Evolutionary conservation across 2,329 filamentous ascomycete genomes (phyloP), one percentile per base, ranked within the genome.

Genomic region (Fusarium austroafricanum): DNA sequence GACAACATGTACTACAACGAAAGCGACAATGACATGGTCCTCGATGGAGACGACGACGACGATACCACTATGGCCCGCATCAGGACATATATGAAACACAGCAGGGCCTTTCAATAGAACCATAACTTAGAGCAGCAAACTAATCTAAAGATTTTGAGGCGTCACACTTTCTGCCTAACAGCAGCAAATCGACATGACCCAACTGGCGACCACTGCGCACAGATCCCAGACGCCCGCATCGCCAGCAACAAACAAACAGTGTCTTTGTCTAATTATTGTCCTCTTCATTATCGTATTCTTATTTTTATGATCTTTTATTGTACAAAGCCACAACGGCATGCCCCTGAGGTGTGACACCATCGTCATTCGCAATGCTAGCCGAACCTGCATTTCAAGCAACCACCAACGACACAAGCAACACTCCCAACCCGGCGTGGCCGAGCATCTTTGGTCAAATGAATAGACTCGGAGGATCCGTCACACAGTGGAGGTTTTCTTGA

Each of bases 1-100:
- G 83, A 83, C 54, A 75, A 83, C 20, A 75, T 77, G 9, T 73
- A 77, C 23, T 76, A 77, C 39, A 75, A 77, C 17, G 79, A 80
- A 23, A 75, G 79, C 38, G 77, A 78, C 20, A 77, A 80, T 47
- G 78, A 78, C 20, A 77, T 77, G 68, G 78, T 78, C 38, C 74
- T 82, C 46, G 80, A 80, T 21, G 76, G 71, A 20, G 73, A 71
- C 37, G 35, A 56, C 39, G 78, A 79, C 39, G 80, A 81, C 51
- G 77, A 79, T 46, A 74, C 74, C 45, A 74, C 76, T 20, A 80
- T 80, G 77, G 78, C 77, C 37, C 77, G 79, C 46, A 80, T 81
- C 60, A 75, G 74, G 60, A 74, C 75, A 26, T 80, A 79, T 62
- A 77, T 80, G 75, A 77, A 74, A 69, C 77, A 75, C 50, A 76